Evolutionary conservation across 441 rosid genomes (phyloP).

Genomic region (Brassica hybrid): DNA sequence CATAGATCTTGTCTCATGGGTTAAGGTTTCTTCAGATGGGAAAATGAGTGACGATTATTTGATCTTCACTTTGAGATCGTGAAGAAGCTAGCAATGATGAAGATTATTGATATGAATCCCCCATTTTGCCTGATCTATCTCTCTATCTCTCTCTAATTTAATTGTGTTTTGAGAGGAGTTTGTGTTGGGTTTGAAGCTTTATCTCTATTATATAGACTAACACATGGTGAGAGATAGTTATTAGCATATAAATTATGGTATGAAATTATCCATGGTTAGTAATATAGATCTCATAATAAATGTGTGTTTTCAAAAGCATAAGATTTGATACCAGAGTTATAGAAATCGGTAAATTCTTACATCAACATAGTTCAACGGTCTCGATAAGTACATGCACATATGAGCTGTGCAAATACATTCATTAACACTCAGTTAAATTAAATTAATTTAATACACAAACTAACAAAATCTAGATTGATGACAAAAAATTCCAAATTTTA

Average conservation of each 20-base stretch:
- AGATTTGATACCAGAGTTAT: constrained; percentile 5
- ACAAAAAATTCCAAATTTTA: too few relatives aligned
- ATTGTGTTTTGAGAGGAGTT: constrained; percentile 26
- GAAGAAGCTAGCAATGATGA: constrained; percentile 34
- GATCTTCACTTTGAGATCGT: constrained; percentile 61
- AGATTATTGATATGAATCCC: constrained; percentile 36
- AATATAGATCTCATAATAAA: constrained; percentile 22
- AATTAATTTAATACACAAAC: too few relatives aligned
- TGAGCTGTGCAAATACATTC: too few relatives aligned
- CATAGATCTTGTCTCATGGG: constrained; percentile 43
- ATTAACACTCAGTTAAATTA: too few relatives aligned
- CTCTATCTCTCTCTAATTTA: neutral
- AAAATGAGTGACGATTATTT: constrained; percentile 50
- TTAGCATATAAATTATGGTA: constrained; percentile 23
- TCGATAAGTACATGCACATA: too few relatives aligned
- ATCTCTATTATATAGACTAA: constrained; percentile 36
- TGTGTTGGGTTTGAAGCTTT: constrained; percentile 26
- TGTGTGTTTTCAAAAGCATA: neutral
- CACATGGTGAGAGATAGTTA: constrained; percentile 17
- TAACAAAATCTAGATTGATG: too few relatives aligned
- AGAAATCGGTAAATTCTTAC: neutral
- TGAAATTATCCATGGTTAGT: constrained; percentile 23
- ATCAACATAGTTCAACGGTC: too few relatives aligned
- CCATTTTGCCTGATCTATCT: constrained; percentile 39
- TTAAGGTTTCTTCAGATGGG: constrained; percentile 48